Conservation (phyloP, 2,329 filamentous ascomycete species). For the Pyrenophora graminea region DNA sequence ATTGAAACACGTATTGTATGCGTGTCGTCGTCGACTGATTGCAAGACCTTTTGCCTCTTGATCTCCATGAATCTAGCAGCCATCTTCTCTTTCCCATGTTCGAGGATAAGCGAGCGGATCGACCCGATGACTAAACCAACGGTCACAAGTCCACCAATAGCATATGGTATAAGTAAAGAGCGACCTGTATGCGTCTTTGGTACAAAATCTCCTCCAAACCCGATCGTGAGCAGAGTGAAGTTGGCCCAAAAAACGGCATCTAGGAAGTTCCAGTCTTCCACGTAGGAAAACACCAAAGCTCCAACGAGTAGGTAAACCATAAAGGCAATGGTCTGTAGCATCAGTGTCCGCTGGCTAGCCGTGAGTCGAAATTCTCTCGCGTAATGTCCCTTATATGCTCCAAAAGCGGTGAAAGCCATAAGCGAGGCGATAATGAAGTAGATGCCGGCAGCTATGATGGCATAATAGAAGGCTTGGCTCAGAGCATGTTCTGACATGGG, state of each 20-base stretch:
- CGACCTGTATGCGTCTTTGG: slow-evolving; percentile 57
- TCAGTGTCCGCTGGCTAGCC: slow-evolving; percentile 59
- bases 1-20: slow-evolving; percentile 50
- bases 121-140: slow-evolving; percentile 61
- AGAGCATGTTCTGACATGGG: slow-evolving; percentile 53
- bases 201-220: slow-evolving; percentile 56
- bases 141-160: slow-evolving; percentile 59
- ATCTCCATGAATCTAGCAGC: slow-evolving; percentile 56
- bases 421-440: slow-evolving; percentile 61
- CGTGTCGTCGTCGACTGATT: slow-evolving; percentile 45
- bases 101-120: slow-evolving; percentile 56
- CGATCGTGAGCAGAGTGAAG: slow-evolving; percentile 61
- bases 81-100: slow-evolving; percentile 57
- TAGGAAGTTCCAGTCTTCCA: slow-evolving; percentile 59
- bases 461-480: slow-evolving; percentile 64
- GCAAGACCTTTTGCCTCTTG: slow-evolving; percentile 50
- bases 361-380: slow-evolving; percentile 61
- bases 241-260: slow-evolving; percentile 62
- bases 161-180: slow-evolving; percentile 58
- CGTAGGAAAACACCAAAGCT: slow-evolving; percentile 52
- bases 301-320: slow-evolving; percentile 55
- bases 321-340: slow-evolving; percentile 58
- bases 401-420: slow-evolving; percentile 60
- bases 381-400: slow-evolving; percentile 59
- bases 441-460: slow-evolving; percentile 59